Evolutionary conservation across 2,329 filamentous ascomycete genomes (phyloP), one percentile per base, ranked within the genome.

Genomic region (Cryphonectria japonica): DNA sequence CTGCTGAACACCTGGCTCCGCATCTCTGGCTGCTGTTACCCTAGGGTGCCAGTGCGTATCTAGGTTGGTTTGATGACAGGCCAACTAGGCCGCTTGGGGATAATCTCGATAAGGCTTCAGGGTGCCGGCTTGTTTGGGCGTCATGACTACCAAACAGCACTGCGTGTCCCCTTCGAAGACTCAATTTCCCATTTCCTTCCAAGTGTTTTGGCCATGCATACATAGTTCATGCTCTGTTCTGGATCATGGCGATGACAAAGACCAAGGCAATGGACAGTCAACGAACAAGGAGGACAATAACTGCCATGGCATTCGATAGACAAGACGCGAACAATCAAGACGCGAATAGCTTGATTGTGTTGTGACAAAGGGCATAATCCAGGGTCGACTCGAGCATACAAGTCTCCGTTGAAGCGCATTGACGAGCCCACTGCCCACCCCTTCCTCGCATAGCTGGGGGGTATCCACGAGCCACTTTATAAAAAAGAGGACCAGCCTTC

Each of bases 81-180:
- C 13, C 34, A 39, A 8, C 64, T 66, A 66, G 26, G 43, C 64
- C 34, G 5, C 32, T 41, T 46, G 32, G 64, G 34, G 64, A 43
- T 39, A 66, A 66, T 57, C 64, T 66, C 64, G 64, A 66, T 66
- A 66, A 66, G 64, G 46, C 64, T 7, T 29, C 43, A 57, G 63
- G 22, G 64, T 34, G 50, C 52, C 32, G 63, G 26, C 52, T 8
- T 29, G 54, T 66, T 37, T 66, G 29, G 22, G 63, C 43, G 37
- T 66, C 63, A 52, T 43, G 62, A n/a, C 43, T 62, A 22, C 59
- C 32, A 61, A 61, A 32, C 34, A 22, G 46, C 60, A 7, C 26
- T 41, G 60, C 19, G n/a, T 62, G 32, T 62, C 34, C 59, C 52
- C n/a, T 22, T 5, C 11, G 32, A 32, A 34, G 59, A 39, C 3